Evolutionary conservation across 345 rosid species (phyloP), one percentile per base, ranked within the genome.

Genomic region (Acer saccharum): DNA sequence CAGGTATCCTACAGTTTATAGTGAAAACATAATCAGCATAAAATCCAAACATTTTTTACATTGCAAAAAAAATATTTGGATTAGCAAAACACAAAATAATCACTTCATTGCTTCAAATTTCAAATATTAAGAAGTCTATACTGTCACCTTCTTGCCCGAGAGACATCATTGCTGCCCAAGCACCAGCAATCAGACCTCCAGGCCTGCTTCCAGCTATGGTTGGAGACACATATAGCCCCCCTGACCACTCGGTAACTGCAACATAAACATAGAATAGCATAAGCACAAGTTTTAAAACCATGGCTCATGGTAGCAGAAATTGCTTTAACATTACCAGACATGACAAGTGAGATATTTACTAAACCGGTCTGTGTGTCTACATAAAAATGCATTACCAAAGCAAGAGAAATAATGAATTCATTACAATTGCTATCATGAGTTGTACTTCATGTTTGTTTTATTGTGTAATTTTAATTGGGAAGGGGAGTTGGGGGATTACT

Each of bases 181-280:
- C 97, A 71, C 98, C 92, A 55, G 97, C 98, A 86, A 96, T 91
- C 80, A 92, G 76, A 80, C 90, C 79, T 55, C 98, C 97, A 64
- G 99, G 99, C 81, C 97, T 86, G 84, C 99, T 96, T 83, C 99
- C 97, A 71, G 99, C 98, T 61, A 90, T 83, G 39, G 97, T 94
- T 74, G 97, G 99, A 71, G 97, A 94, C 50, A 96, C 83, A 79
- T 92, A 96, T 27, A 96, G 88, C 77, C 99, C 97, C 78, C 97
- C 99, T 48, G 98, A 89, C 97, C 99, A 96, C 85, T 92, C 99
- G 13, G 97, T 90, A 77, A 95, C 99, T 92, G 88, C 82, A 79
- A 58, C 76, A 81, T 81, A 63, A 43, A 73, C 14, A 20, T 65
- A 57, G 54, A 84, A 74, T n/a, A 10, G 8, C 63, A 81, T 41